Base-by-base conservation (phyloP, 2,329 filamentous ascomycete species). In the Claviceps sp. region DNA sequence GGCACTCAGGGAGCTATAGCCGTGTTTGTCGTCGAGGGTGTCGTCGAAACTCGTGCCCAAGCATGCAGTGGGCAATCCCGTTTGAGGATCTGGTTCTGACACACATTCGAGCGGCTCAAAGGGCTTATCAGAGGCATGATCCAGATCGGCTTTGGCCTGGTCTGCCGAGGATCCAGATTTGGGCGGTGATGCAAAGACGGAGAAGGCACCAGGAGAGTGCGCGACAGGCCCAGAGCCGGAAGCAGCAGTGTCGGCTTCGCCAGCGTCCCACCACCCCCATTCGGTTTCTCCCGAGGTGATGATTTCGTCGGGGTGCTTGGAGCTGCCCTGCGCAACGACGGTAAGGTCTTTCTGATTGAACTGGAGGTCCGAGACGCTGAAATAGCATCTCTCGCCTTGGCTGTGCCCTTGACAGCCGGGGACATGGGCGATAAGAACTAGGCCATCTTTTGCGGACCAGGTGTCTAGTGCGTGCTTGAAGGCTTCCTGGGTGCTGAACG, bases 311-410 rank as follows among this genome's bases (percentile, higher is more conserved):
- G 60, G 59, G 38, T 57, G 55, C 22, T 46, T 51, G 5, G 58
- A n/a, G 26, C 52, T 53, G 29, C 60, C 61, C 2, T 23, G 42
- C 7, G 58, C 62, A 22, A 58, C 26, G 22, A 61, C 51, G 1
- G 49, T 49, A 1, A 56, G 50, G 0, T 55, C 50, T 3, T 55
- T 36, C 5, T 50, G 45, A 5, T 60, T 47, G 22, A 57, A 53
- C 1, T 54, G 50, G 2, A 64, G 29, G 8, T 48, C 49, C 5
- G 50, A 56, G 40, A 58, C 60, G n/a, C 58, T 53, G 52, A 65
- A 65, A 49, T 60, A 66, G 57, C 63, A 65, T 14, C 64, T 55
- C 22, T 66, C 58, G 26, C 58, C 58, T 8, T 56, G 54, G 13
- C 50, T 50, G n/a, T 59, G 58, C 47, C 56, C 59, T 9, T 60